Percentiles rank a stretch among this genome's conserved stretches.
Conservation (phyloP, 78 protist species). For the Dictyostelium intermedium region DNA sequence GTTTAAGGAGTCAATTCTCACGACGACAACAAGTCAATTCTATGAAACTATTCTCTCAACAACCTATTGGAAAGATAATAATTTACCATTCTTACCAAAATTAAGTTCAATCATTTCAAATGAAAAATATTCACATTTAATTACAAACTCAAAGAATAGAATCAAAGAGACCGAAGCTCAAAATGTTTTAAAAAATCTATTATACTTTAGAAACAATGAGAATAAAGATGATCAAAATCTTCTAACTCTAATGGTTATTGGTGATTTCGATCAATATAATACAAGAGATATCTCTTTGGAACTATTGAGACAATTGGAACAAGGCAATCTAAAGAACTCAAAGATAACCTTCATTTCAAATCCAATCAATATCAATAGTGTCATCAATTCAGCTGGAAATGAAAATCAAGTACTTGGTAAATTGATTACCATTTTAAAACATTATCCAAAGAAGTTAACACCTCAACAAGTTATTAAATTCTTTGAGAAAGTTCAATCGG, state of each 20-base stretch:
- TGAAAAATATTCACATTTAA: background rate
- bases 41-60: constrained; percentile 26
- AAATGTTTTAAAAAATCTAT: background rate
- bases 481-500: background rate
- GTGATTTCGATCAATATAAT: constrained; percentile 26
- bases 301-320: background rate
- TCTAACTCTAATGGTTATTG: background rate
- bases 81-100: background rate
- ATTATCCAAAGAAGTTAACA: background rate
- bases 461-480: background rate
- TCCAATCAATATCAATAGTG: background rate
- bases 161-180: background rate
- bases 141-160: background rate
- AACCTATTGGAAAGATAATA: background rate
- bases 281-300: background rate
- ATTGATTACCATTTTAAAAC: background rate
- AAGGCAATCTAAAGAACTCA: background rate
- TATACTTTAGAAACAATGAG: background rate
- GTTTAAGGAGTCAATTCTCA: background rate
- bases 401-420: background rate
- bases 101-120: background rate
- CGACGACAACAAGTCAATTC: background rate
- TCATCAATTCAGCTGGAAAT: background rate
- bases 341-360: background rate
- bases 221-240: background rate